Evolutionary conservation across 176 grass and related monocot species (phyloP), one percentile per base, ranked within the genome.

Genomic region (Alloteropsis semialata): DNA sequence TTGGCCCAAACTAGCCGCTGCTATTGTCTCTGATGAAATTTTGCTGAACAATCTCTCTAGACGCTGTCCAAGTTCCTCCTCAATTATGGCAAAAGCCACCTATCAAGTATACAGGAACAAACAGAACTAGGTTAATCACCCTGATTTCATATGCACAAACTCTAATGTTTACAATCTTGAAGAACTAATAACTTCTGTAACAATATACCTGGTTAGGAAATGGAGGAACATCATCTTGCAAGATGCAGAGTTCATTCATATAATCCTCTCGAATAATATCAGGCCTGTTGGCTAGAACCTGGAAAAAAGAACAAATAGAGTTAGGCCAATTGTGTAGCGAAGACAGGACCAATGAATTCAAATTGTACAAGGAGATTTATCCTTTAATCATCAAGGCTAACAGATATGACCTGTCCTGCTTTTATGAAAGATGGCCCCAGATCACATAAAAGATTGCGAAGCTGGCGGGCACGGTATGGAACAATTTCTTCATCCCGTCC

Each of bases 221-320:
- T 66, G 96, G 71, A 83, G 96, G 96, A 69, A 98, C 96, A 43
- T 98, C 96, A 80, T 98, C 96, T 81, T 98, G 96, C 28, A 98
- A 90, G 80, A 98, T 95, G 77, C 96, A 98, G 28, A 98, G 89
- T 84, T 98, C 96, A 69, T 91, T 98, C 96, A 98, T 98, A 74
- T 98, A 98, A 86, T 98, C 96, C 74, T 95, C 96, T 60, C 93
- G 91, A 64, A 98, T 98, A 74, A 98, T 98, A 87, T 98, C 96
- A 69, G 96, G 96, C 73, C 96, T 87, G 67, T 98, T 98, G 62
- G 96, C 96, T 61, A 98, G 86, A 90, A 98, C 96, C 96, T 98
- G 69, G 28, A 85, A 12, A 81, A 58, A 13, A 21, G 8, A 39
- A 80, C 5, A 64, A 17, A 83, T 8, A 70, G 81, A 69, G 27